phyloP scores from a whole-genome alignment of 768 basidiomycete genomes.

The Lentinus brumalis region DNA sequence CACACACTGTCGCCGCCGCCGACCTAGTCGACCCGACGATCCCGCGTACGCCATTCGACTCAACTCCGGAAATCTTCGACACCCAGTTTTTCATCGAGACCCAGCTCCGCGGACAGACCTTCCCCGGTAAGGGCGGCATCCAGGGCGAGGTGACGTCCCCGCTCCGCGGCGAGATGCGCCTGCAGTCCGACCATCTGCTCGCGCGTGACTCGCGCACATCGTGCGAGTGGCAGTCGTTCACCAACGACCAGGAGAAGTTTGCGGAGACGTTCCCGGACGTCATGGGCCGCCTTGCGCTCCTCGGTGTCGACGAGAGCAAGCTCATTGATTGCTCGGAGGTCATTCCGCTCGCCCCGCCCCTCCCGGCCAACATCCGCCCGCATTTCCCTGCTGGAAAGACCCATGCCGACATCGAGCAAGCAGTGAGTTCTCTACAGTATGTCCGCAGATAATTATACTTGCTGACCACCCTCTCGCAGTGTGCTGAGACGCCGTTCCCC shows the following conservation, averaged over 20 bases:
- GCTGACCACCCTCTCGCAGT: background rate
- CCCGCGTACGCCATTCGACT: conserved; percentile 46
- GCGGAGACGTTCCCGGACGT: conserved; percentile 21
- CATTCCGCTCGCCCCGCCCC: conserved; percentile 3
- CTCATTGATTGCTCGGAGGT: conserved; percentile 7
- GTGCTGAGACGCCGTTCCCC: conserved; percentile 18
- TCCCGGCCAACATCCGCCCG: conserved; percentile 1
- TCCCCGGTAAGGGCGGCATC: conserved; percentile 36
- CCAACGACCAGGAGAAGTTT: conserved; percentile 27
- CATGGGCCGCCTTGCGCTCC: conserved; percentile 28
- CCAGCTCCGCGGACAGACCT: conserved; percentile 44
- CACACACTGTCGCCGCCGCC: conserved; percentile 25
- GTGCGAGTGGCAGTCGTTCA: conserved; percentile 33
- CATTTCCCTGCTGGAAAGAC: conserved; percentile 24
- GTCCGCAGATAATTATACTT: background rate
- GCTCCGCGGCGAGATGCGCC: conserved; percentile 33
- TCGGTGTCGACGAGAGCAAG: conserved; percentile 22
- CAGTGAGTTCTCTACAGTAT: conserved; percentile 6
- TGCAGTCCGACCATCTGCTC: conserved; percentile 31
- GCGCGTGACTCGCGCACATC: conserved; percentile 33
- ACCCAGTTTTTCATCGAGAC: conserved; percentile 49
- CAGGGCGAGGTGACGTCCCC: conserved; percentile 31
- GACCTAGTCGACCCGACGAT: conserved; percentile 27
- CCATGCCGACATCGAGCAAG: conserved; percentile 23
- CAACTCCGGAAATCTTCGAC: conserved; percentile 46